Evolutionary conservation across 2,329 filamentous ascomycete species (phyloP).

Genomic region (Fusarium armeniacum): DNA sequence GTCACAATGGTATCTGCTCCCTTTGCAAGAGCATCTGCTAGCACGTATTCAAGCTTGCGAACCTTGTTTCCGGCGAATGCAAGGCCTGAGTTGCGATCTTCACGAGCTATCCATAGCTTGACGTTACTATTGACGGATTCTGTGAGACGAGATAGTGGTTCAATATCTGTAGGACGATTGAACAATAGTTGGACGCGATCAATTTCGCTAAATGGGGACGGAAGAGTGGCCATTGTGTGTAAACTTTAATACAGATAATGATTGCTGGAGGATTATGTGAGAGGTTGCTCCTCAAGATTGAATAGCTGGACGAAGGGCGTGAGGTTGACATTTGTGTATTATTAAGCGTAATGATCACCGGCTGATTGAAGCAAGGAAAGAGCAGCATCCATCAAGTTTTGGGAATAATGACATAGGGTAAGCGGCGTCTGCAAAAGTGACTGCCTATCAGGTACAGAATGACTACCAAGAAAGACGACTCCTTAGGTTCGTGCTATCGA

Average conservation of each 20-base stretch:
- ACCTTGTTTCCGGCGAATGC: slow-evolving; percentile 38
- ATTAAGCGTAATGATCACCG: slow-evolving; percentile 12
- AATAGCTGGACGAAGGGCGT: slow-evolving; percentile 5
- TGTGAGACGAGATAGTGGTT: slow-evolving; percentile 24
- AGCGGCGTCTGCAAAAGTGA: neutral
- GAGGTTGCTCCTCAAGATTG: no score
- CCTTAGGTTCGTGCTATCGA: neutral
- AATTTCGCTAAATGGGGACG: slow-evolving; percentile 24
- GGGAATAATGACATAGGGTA: neutral
- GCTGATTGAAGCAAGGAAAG: neutral
- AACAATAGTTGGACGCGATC: slow-evolving; percentile 29
- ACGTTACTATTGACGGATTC: neutral
- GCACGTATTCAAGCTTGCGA: slow-evolving; percentile 36
- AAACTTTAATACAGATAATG: no score
- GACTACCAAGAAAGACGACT: neutral
- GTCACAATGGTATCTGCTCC: slow-evolving; percentile 37
- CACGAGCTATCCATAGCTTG: slow-evolving; percentile 28
- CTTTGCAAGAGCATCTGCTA: slow-evolving; percentile 27
- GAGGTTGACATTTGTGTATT: slow-evolving; percentile 11
- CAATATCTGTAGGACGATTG: slow-evolving; percentile 30
- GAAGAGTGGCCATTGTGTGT: slow-evolving; percentile 1
- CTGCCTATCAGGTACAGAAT: no score
- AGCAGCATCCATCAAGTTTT: neutral
- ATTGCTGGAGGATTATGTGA: no score
- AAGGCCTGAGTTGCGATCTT: slow-evolving; percentile 39